Percentiles rank a stretch among this genome's conserved stretches.
These are phyloP conservation scores for Naegleria gruberi DNA, from an alignment of 208 protist species.

Conservation along the genomic window DNA sequence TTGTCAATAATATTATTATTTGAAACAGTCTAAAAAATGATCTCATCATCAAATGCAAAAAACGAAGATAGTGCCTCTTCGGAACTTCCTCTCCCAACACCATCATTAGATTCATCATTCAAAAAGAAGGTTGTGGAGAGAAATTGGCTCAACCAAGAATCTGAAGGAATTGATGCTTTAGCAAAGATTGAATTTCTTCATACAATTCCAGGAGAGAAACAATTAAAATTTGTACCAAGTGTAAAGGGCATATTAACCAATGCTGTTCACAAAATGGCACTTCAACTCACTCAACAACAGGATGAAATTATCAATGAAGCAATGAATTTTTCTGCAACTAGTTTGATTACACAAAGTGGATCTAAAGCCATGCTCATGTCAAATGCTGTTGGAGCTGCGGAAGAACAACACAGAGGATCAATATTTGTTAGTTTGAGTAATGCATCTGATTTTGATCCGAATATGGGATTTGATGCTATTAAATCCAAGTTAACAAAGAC, in stretches of 20 bases:
- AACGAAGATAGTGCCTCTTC: too few species aligned
- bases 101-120: neutral
- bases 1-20: too few species aligned
- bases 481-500: neutral
- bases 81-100: too few species aligned
- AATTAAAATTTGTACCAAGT: neutral
- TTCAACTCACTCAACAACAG: neutral
- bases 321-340: neutral
- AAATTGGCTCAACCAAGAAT: neutral
- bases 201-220: neutral
- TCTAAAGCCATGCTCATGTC: neutral
- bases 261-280: neutral
- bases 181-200: neutral
- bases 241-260: neutral
- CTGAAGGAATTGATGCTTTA: neutral
- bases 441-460: neutral
- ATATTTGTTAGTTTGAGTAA: neutral
- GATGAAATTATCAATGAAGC: neutral
- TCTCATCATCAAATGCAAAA: too few species aligned
- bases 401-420: neutral
- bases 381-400: neutral
- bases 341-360: neutral
- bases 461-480: neutral
- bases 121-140: neutral
- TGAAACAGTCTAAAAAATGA: too few species aligned